phyloP scores from a whole-genome alignment of 2,329 filamentous ascomycete species.

The Xylariales sp. region DNA sequence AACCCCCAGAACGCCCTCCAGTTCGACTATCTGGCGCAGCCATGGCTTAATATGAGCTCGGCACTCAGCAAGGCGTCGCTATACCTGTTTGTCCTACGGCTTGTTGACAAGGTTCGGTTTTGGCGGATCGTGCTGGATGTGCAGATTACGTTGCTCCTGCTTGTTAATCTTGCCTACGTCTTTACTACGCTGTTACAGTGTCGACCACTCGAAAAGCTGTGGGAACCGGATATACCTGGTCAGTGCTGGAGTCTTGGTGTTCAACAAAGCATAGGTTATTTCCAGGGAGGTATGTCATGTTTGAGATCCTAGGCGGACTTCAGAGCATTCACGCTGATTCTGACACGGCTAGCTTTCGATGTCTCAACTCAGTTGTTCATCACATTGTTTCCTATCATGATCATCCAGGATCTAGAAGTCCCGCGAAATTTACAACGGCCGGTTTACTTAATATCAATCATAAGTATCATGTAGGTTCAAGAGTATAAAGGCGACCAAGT shows the following conservation, averaged over 20 bases:
- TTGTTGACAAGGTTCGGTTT: conserved; percentile 45
- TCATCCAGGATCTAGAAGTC: conserved; percentile 48
- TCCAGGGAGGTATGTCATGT: conserved; percentile 48
- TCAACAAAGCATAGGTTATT: conserved; percentile 51
- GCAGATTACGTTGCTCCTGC: conserved; percentile 49
- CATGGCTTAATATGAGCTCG: conserved; percentile 52
- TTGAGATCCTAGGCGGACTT: background rate
- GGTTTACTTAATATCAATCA: conserved; percentile 50
- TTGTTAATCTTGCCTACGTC: conserved; percentile 50
- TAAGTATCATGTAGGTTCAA: conserved; percentile 47
- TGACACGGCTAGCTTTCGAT: conserved; percentile 47
- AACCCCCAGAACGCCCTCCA: conserved; percentile 47
- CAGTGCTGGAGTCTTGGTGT: conserved; percentile 50
- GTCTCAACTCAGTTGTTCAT: conserved; percentile 54
- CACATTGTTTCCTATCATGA: conserved; percentile 50
- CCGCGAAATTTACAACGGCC: conserved; percentile 49
- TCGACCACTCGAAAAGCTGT: conserved; percentile 53
- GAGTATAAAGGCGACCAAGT: background rate
- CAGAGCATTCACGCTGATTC: background rate
- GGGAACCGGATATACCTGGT: conserved; percentile 49
- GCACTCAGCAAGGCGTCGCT: conserved; percentile 54
- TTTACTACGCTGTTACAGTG: conserved; percentile 53
- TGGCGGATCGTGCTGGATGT: conserved; percentile 50
- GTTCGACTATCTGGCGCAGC: conserved; percentile 52
- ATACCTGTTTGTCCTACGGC: conserved; percentile 52